Evolutionary conservation across 179 eudicot genomes (phyloP).

Genomic region (Heliamphora ciliata): DNA sequence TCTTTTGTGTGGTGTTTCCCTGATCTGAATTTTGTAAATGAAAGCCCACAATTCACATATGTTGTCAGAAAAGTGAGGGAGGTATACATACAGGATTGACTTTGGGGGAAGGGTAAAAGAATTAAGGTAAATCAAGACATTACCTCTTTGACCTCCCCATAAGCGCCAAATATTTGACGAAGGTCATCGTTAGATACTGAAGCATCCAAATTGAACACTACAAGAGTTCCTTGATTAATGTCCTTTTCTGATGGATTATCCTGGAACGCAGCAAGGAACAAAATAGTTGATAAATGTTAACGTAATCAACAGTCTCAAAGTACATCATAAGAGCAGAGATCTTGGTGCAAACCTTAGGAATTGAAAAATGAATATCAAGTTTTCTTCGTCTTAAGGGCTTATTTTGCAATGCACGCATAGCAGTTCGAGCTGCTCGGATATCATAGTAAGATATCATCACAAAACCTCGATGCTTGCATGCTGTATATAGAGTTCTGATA

Average conservation of each 20-base stretch:
- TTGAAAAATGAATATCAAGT: constrained; percentile 56
- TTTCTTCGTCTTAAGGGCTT: constrained; percentile 54
- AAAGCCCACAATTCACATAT: constrained; percentile 11
- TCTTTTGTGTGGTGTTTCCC: constrained; percentile 55
- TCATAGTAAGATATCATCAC: constrained; percentile 67
- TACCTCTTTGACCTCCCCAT: constrained; percentile 59
- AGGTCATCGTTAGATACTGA: constrained; percentile 50
- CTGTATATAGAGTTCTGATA: constrained; percentile 49
- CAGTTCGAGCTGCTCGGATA: constrained; percentile 58
- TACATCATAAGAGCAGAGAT: not conserved
- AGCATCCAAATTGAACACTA: constrained; percentile 48
- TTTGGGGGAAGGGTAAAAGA: not conserved
- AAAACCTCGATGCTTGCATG: constrained; percentile 59
- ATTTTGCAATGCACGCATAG: constrained; percentile 48
- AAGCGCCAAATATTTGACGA: constrained; percentile 46
- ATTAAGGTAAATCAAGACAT: not conserved
- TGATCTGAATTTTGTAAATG: constrained; percentile 32
- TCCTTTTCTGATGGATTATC: constrained; percentile 61
- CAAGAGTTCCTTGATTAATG: constrained; percentile 54
- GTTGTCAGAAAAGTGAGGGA: not conserved
- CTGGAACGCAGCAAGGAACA: constrained; percentile 20
- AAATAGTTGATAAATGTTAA: constrained; percentile 10
- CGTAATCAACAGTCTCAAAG: constrained; percentile 4
- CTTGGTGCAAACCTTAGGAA: constrained; percentile 40
- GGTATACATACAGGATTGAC: not conserved